These are phyloP conservation scores for Termitomyces sp. DNA, from an alignment of 768 basidiomycete genomes.

Conservation along the genomic window DNA sequence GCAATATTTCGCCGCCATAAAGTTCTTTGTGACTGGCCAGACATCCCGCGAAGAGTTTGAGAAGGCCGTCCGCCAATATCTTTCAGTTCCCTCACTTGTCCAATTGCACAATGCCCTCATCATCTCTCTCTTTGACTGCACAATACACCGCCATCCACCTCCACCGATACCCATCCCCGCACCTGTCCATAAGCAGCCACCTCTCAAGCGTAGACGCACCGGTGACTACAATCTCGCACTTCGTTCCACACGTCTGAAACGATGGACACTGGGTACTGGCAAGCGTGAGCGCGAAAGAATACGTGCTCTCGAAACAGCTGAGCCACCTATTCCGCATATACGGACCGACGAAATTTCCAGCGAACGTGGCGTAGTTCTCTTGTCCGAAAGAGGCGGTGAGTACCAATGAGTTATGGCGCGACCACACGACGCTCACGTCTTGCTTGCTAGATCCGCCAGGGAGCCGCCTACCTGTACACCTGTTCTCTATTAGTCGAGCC, in stretches of 20 bases:
- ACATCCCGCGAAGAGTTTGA: slow-evolving; percentile 78
- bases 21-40: slow-evolving; percentile 62
- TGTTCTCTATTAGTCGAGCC: slow-evolving; percentile 70
- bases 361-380: slow-evolving; percentile 64
- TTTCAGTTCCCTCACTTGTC: slow-evolving; percentile 63
- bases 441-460: slow-evolving; percentile 61
- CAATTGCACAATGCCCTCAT: slow-evolving; percentile 83
- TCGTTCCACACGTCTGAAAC: slow-evolving; percentile 63
- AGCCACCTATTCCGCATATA: slow-evolving; percentile 39
- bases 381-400: slow-evolving; percentile 66
- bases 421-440: not conserved
- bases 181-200: slow-evolving; percentile 56
- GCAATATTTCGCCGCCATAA: slow-evolving; percentile 61
- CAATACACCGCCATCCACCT: slow-evolving; percentile 31
- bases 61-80: slow-evolving; percentile 56
- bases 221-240: slow-evolving; percentile 51
- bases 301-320: slow-evolving; percentile 41
- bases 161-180: slow-evolving; percentile 10
- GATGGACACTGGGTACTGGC: slow-evolving; percentile 71
- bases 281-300: slow-evolving; percentile 75
- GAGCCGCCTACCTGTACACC: slow-evolving; percentile 64
- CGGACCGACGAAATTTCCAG: slow-evolving; percentile 65
- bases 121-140: slow-evolving; percentile 80
- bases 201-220: slow-evolving; percentile 64
- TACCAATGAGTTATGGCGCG: not conserved